Base-by-base conservation (phyloP, 176 grass and related monocot species). In the Calamus simplicifolius region DNA sequence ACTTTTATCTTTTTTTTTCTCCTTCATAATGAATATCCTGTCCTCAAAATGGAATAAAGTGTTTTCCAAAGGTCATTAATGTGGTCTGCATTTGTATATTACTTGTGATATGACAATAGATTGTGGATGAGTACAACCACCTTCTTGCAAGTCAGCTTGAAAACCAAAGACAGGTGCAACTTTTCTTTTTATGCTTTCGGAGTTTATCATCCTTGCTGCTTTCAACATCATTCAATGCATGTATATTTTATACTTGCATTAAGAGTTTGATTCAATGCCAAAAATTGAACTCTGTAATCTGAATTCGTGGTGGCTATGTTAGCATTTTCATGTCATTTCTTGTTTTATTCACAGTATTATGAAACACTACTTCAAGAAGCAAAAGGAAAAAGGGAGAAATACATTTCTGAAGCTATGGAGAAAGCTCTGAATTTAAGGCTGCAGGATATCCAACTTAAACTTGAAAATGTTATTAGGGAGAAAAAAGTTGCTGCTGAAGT, bases 91-190 rank as follows among this genome's bases (percentile, higher is more conserved):
- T 28, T 68, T 66, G 27, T 58, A 19, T 72, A 30, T 27, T 30
- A 71, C 43, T 19, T 69, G 25, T 18, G 65, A 65, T 52, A 49
- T 58, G 23, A 23, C 21, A 23, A 78, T 65, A 97, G 93, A 85
- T 97, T 19, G 81, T 91, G 60, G 93, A 97, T 52, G 93, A 97
- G 64, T 92, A 97, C 66, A 91, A 92, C 62, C 66, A 68, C 23
- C 87, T 92, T 69, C 79, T 97, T 52, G 81, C 78, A 67, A 83
- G 84, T 49, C 81, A 97, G 57, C 87, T 97, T 3, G 81, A 92
- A 85, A 92, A 76, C 74, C 87, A 97, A 79, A 75, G 79, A 80
- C 78, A 92, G 87, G 93, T 97, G 73, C 6, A 51, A 4, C 56
- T 49, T 50, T 75, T 64, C 50, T 71, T 53, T 49, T 31, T 69